A percentile compares a stretch with the other conserved stretches of the same genome.
Conservation (phyloP, 495 filamentous ascomycete species). For the Lineolata rhizophorae region DNA sequence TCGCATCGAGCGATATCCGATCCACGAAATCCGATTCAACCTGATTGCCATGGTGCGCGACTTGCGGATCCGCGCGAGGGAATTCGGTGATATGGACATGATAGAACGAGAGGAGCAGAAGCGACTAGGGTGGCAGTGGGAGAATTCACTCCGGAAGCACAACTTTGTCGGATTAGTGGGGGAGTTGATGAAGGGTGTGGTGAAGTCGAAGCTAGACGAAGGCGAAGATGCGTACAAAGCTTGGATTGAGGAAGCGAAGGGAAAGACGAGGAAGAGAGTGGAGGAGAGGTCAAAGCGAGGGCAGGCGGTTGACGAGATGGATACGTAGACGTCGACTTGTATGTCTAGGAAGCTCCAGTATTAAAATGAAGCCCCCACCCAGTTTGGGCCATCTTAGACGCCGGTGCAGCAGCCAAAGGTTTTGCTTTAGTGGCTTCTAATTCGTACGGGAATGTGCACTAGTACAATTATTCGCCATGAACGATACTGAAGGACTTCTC, state of each 20-base stretch:
- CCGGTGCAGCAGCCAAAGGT: too few species aligned
- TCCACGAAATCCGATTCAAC: conserved; percentile 83
- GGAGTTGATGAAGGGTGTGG: conserved; percentile 74
- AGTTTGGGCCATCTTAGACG: too few species aligned
- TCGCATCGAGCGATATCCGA: conserved; percentile 67
- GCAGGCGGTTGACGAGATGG: conserved; percentile 12
- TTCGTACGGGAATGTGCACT: too few species aligned
- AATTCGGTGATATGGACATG: conserved; percentile 63
- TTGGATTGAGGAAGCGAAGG: conserved; percentile 63
- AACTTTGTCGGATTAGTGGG: conserved; percentile 95
- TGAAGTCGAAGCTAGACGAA: conserved; percentile 40
- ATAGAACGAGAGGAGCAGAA: conserved; percentile 66
- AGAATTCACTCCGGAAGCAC: conserved; percentile 79
- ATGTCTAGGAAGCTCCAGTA: too few species aligned
- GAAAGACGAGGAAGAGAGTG: conserved; percentile 43
- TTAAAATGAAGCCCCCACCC: too few species aligned
- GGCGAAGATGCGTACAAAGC: conserved; percentile 38
- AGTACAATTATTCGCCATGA: too few species aligned
- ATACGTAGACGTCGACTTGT: too few species aligned
- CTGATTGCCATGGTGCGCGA: conserved; percentile 81
- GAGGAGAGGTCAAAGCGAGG: conserved; percentile 30
- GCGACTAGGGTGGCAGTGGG: conserved; percentile 73
- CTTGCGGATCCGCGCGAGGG: conserved; percentile 46
- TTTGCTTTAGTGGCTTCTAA: too few species aligned
- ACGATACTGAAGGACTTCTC: too few species aligned